Base-by-base conservation (phyloP, 169 alveolate genomes). In the Cystoisospora suis region DNA sequence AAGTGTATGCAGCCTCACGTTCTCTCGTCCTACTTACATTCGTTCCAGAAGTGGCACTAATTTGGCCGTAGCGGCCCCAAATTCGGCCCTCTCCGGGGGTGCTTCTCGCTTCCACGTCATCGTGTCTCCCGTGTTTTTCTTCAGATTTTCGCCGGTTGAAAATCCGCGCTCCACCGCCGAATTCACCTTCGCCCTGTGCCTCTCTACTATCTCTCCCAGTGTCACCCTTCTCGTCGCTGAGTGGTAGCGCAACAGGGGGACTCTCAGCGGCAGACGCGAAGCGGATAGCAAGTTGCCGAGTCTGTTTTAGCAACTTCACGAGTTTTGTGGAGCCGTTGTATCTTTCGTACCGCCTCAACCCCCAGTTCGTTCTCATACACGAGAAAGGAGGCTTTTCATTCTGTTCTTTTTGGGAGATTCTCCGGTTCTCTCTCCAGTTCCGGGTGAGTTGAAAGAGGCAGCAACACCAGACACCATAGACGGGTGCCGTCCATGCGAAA, bases 101-200 rank as follows among this genome's bases (percentile, higher is more conserved):
- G 65, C 65, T 53, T 12, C 65, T 53, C 29, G 12, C 65, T 53
- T 53, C 65, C 29, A 53, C 23, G 65, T 53, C 65, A 23, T 23
- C 12, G 29, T 53, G 65, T 23, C 65, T 12, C 65, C 23, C 29
- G 23, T 53, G 65, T 53, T 53, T 53, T 72, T 7, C 32, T 72
- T 36, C 69, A 88, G 92, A 88, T 29, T 88, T 56, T 56, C 92
- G 92, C 45, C 92, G 92, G 32, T 34, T 88, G 75, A 65, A 79
- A 45, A 81, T 77, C 15, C 58, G 46, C 27, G 83, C 92, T 42
- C 69, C 89, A 12, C 38, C 49, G 38, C 45, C 34, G 69, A 36
- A 58, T 34, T 36, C 81, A 0, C 47, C 88, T 23, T 15, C 58
- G 12, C 69, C 61, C n/a, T 59, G 36, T 45, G 45, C 85, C 34